Conservation (phyloP, 2,329 filamentous ascomycete species). For the Fusarium lateritium region DNA sequence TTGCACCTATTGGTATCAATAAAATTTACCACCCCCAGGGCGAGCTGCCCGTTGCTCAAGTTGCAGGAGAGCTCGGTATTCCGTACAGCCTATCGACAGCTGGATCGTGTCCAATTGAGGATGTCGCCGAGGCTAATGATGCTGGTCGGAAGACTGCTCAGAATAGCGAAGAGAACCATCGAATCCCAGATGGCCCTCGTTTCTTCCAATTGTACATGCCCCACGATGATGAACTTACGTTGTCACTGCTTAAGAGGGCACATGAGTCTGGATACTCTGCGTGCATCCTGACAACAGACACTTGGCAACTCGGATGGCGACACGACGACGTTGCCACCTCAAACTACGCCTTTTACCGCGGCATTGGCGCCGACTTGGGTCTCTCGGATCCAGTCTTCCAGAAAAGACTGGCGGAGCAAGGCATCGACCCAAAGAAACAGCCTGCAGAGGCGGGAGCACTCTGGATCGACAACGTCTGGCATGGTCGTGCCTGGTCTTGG, state of each 20-base stretch:
- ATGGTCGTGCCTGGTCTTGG: constrained; percentile 29
- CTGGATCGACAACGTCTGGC: constrained; percentile 30
- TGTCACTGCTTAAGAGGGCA: constrained; percentile 4
- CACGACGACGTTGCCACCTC: constrained; percentile 20
- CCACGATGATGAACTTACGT: constrained; percentile 3
- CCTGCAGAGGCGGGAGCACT: constrained; percentile 17
- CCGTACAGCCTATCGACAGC: constrained; percentile 18
- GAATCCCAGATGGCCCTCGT: background rate
- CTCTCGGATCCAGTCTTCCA: constrained; percentile 18
- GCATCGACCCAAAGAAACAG: constrained; percentile 17
- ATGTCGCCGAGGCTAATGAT: constrained; percentile 10
- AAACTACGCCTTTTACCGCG: constrained; percentile 17
- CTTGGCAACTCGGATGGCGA: constrained; percentile 21
- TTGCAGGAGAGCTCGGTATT: constrained; percentile 14
- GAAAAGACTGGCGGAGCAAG: background rate
- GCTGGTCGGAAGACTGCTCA: background rate
- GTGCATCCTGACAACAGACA: constrained; percentile 13
- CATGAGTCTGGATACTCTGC: constrained; percentile 4
- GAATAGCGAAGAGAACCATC: constrained; percentile 2
- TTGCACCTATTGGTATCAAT: constrained; percentile 16
- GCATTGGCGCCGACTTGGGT: constrained; percentile 16
- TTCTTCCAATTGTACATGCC: constrained; percentile 29
- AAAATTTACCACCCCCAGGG: constrained; percentile 25
- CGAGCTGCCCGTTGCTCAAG: constrained; percentile 16
- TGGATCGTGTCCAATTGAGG: constrained; percentile 16